Base-by-base conservation (phyloP, 129 eudicot species). In the Chrysanthemum seticuspe region DNA sequence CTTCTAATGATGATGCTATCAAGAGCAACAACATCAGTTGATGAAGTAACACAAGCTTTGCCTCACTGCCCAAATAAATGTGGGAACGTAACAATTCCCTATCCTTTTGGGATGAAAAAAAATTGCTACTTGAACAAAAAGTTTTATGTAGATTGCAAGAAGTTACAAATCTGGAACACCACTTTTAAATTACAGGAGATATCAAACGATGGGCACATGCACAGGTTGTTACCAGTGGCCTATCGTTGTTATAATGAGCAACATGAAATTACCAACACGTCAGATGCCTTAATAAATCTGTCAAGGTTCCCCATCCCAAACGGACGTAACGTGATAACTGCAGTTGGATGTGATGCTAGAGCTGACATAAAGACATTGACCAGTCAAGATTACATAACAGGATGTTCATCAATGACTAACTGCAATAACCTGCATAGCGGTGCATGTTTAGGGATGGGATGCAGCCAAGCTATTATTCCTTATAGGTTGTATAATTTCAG, bases 261-360 rank as follows among this genome's bases (percentile, higher is more conserved):
- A 0, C 47, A 27, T 15, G 16, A 14, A 15, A 10, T 36, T 57
- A 10, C 8, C 2, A 14, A 2, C 2, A 1, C 0, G 2, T 4
- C 10, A 15, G 73, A 73, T 57, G 64, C 74, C 53, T 3, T 0
- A 56, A 53, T 79, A 47, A 36, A 16, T 10, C 6, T 79, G 65
- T 58, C 62, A 40, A 79, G 83, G 36, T 73, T 79, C 63, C 65
- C 48, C 11, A 25, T 79, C 45, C 48, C 74, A n/a, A 63, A 15
- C 29, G 10, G 27, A 31, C 16, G 10, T 15, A 79, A 79, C 63
- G 29, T 63, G 49, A 47, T 79, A 29, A 79, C 70, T 3, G 10
- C 69, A 1, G 78, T 79, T 57, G 83, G 83, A 60, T 79, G 83
- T 49, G 83, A 64, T 19, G 76, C 83, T 48, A 73, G 78, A 79